These are phyloP conservation scores for Fusarium piperis DNA, from an alignment of 2,329 filamentous ascomycete species.

Conservation along the genomic window DNA sequence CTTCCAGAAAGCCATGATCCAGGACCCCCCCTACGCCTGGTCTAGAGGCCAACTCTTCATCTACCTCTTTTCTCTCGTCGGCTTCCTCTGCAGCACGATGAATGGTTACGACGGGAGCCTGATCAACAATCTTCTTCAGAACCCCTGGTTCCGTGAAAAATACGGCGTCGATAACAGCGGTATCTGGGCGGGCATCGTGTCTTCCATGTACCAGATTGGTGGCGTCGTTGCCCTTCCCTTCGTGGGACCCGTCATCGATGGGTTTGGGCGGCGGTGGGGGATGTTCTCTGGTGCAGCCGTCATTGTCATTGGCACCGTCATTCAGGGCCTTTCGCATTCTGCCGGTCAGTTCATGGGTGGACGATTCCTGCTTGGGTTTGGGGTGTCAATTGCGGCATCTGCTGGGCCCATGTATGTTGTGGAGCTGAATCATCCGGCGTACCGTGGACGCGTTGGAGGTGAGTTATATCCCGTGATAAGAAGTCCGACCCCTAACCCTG, in stretches of 20 bases:
- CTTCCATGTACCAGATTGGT: slow-evolving; percentile 59
- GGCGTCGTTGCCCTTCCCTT: slow-evolving; percentile 53
- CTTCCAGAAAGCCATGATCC: not conserved
- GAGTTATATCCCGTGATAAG: not conserved
- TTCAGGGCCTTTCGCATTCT: not conserved
- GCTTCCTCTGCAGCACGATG: not conserved
- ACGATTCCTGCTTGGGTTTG: slow-evolving; percentile 66
- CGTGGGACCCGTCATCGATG: slow-evolving; percentile 53
- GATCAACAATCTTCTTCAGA: not conserved
- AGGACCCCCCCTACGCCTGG: not conserved
- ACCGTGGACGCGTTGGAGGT: not conserved
- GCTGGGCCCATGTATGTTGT: slow-evolving; percentile 53
- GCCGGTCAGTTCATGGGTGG: slow-evolving; percentile 55
- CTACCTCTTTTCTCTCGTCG: not conserved
- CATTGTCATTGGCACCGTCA: slow-evolving; percentile 52
- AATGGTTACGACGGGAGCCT: not conserved
- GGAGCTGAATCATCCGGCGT: slow-evolving; percentile 61
- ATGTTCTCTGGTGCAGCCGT: slow-evolving; percentile 53
- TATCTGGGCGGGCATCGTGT: slow-evolving; percentile 40
- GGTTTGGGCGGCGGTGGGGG: slow-evolving; percentile 52
- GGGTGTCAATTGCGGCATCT: slow-evolving; percentile 53
- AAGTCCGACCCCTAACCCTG: not conserved
- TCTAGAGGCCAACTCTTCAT: not conserved
- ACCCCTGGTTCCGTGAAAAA: not conserved
- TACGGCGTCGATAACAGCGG: not conserved